Evolutionary conservation across 1,284 basidiomycete species (phyloP).

Genomic region (Cryptococcus sp.): DNA sequence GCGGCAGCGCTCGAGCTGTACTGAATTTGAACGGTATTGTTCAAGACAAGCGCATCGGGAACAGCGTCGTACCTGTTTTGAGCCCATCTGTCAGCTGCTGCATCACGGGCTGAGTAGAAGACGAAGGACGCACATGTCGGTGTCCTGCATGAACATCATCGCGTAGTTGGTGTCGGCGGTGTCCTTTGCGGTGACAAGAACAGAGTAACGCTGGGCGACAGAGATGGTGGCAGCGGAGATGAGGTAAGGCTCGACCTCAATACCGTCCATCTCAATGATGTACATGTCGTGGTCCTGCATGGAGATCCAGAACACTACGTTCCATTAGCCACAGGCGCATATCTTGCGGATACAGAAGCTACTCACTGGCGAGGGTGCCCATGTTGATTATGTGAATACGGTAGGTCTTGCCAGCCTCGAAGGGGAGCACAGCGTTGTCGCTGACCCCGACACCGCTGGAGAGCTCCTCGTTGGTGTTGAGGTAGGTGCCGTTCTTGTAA

Average conservation of each 20-base stretch:
- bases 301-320: slow-evolving; percentile 70
- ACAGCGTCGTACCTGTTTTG: slow-evolving; percentile 75
- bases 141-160: slow-evolving; percentile 84
- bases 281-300: slow-evolving; percentile 89
- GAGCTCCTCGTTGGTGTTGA: slow-evolving; percentile 52
- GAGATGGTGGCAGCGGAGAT: slow-evolving; percentile 69
- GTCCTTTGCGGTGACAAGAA: slow-evolving; percentile 84
- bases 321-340: background rate
- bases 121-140: slow-evolving; percentile 50
- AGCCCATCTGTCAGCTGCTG: background rate
- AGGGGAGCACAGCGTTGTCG: slow-evolving; percentile 77
- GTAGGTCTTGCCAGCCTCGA: slow-evolving; percentile 70
- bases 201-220: slow-evolving; percentile 86
- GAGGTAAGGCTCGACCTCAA: slow-evolving; percentile 68
- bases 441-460: slow-evolving; percentile 62
- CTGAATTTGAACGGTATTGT: slow-evolving; percentile 69
- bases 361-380: slow-evolving; percentile 50
- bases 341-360: background rate
- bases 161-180: slow-evolving; percentile 79
- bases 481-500: slow-evolving; percentile 63
- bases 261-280: slow-evolving; percentile 85
- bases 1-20: slow-evolving; percentile 51
- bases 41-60: slow-evolving; percentile 67
- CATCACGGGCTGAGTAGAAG: background rate
- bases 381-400: slow-evolving; percentile 77